phyloP scores from a whole-genome alignment of 2,329 filamentous ascomycete species.

The Rasamsonia emersonii region DNA sequence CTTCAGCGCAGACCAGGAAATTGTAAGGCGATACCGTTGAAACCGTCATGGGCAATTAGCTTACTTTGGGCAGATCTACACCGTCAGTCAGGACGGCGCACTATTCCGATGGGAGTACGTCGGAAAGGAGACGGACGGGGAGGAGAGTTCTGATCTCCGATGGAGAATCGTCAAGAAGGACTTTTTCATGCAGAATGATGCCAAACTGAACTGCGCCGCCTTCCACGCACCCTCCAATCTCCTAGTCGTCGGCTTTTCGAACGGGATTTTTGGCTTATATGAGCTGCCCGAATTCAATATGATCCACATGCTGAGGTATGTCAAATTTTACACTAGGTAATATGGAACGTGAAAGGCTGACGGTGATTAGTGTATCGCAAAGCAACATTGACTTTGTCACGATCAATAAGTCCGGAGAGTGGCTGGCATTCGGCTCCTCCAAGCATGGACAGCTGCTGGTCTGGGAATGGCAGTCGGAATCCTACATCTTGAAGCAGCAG shows the following conservation, averaged over 20 bases:
- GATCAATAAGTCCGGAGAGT: slow-evolving; percentile 90
- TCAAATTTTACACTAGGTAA: background rate
- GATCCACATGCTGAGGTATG: slow-evolving; percentile 67
- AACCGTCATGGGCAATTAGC: background rate
- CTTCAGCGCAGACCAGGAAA: slow-evolving; percentile 91
- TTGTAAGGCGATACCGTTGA: slow-evolving; percentile 34
- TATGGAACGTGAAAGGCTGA: slow-evolving; percentile 4
- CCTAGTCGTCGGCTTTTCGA: slow-evolving; percentile 94
- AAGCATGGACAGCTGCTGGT: slow-evolving; percentile 93
- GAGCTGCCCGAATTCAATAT: slow-evolving; percentile 93
- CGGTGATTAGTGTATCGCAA: slow-evolving; percentile 71
- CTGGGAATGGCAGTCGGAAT: slow-evolving; percentile 99
- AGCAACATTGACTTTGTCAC: slow-evolving; percentile 93
- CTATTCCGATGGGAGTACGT: slow-evolving; percentile 89
- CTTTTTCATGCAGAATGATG: slow-evolving; percentile 87
- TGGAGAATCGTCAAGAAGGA: slow-evolving; percentile 90
- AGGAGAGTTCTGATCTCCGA: slow-evolving; percentile 59
- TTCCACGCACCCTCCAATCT: slow-evolving; percentile 82
- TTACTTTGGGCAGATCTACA: slow-evolving; percentile 59
- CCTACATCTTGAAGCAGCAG: slow-evolving; percentile 96
- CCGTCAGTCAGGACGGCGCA: slow-evolving; percentile 93
- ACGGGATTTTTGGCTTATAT: slow-evolving; percentile 87
- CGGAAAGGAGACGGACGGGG: slow-evolving; percentile 51
- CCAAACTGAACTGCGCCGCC: slow-evolving; percentile 79
- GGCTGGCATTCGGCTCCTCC: slow-evolving; percentile 93